A percentile compares a stretch with the other conserved stretches of the same genome.
Evolutionary conservation across 1,284 basidiomycete species (phyloP).

Genomic region (Abortiporus biennis): DNA sequence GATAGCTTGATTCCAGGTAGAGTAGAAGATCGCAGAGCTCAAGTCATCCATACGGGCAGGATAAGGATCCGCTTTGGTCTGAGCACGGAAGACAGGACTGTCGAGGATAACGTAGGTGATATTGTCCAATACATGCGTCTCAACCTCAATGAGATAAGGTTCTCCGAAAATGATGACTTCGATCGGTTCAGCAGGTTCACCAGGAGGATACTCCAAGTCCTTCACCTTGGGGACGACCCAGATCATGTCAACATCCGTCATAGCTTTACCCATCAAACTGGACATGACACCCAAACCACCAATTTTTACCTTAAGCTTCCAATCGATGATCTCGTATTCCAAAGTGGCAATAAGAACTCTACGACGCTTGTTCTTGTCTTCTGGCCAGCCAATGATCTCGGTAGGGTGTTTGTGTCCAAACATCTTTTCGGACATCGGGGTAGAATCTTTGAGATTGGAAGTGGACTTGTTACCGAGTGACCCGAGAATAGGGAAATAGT

Average conservation of each 20-base stretch:
- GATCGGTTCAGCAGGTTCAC: constrained; percentile 87
- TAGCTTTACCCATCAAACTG: constrained; percentile 91
- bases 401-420: constrained; percentile 46
- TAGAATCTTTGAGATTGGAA: constrained; percentile 44
- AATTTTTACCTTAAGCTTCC: constrained; percentile 96
- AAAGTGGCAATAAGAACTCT: constrained; percentile 88
- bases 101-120: constrained; percentile 92
- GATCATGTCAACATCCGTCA: constrained; percentile 90
- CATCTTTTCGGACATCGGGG: constrained; percentile 56
- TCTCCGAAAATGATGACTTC: constrained; percentile 95
- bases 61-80: constrained; percentile 91
- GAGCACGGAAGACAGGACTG: constrained; percentile 90
- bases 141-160: constrained; percentile 90
- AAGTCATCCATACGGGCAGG: constrained; percentile 95
- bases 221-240: constrained; percentile 94
- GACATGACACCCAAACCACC: constrained; percentile 97
- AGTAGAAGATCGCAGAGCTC: constrained; percentile 93
- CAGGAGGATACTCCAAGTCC: constrained; percentile 84
- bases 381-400: constrained; percentile 88
- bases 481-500: constrained; percentile 76
- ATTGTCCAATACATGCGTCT: constrained; percentile 87
- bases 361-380: constrained; percentile 82
- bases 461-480: constrained; percentile 59
- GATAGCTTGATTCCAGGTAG: constrained; percentile 95
- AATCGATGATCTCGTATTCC: constrained; percentile 93